Conservation (phyloP, 352 stramenopile genomes). For the Phytophthora colocasiae region DNA sequence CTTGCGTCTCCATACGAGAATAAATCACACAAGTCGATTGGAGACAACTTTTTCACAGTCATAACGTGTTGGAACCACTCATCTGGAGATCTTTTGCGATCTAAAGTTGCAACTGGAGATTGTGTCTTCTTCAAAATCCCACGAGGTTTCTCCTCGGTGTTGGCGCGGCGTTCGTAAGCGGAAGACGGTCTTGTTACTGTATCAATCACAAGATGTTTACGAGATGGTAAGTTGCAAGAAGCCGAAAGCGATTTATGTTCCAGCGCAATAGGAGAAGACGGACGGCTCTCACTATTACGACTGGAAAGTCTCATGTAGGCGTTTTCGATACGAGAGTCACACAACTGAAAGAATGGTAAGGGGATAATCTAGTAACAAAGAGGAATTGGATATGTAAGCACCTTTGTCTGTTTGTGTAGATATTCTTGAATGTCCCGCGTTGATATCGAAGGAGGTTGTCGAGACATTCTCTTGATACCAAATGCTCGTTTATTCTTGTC, state of each 20-base stretch:
- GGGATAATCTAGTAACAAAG: no score
- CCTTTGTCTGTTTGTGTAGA: slow-evolving; percentile 17
- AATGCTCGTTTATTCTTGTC: slow-evolving; percentile 1
- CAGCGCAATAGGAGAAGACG: neutral
- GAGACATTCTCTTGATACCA: no score
- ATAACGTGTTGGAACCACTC: slow-evolving; percentile 69
- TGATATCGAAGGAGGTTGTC: slow-evolving; percentile 1
- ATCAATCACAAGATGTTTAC: slow-evolving; percentile 3
- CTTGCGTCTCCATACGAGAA: slow-evolving; percentile 57
- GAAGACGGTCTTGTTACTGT: slow-evolving; percentile 22
- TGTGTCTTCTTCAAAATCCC: slow-evolving; percentile 31
- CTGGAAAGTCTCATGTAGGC: slow-evolving; percentile 25
- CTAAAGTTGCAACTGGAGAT: neutral
- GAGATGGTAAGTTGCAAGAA: slow-evolving; percentile 14
- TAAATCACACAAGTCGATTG: slow-evolving; percentile 60
- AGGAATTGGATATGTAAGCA: neutral
- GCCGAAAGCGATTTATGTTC: slow-evolving; percentile 9
- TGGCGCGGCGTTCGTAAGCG: slow-evolving; percentile 8
- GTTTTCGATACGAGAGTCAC: slow-evolving; percentile 32
- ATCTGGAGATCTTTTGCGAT: slow-evolving; percentile 41
- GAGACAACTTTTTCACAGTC: slow-evolving; percentile 46
- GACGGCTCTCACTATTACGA: neutral
- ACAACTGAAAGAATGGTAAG: slow-evolving; percentile 15
- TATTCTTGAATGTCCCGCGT: slow-evolving; percentile 26
- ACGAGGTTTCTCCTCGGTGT: slow-evolving; percentile 1